Base-by-base conservation (phyloP, 2,329 filamentous ascomycete species). In the Monilinia polystroma region DNA sequence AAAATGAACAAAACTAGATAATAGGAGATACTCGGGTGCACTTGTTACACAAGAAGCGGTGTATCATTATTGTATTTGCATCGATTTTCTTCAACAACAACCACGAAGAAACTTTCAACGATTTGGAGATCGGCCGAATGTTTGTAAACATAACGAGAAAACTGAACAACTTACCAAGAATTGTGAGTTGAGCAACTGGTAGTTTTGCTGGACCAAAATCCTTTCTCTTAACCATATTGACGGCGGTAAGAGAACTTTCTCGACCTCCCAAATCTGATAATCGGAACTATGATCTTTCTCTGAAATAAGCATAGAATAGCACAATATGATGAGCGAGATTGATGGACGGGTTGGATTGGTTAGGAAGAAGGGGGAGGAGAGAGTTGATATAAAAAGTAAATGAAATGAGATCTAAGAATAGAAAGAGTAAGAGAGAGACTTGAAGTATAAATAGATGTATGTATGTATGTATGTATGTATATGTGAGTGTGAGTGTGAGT, bases 141-240 rank as follows among this genome's bases (percentile, higher is more conserved):
- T n/a, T 38, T 43, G 29, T 47, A 62, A 53, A 52, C 18, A 23
- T 1, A 54, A 23, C 29, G 32, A 53, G 45, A 49, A 23, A 18
- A 54, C 45, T 7, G 16, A 26, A n/a, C 20, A 38, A 73, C 84
- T 82, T 83, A 93, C 90, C 87, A 70, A 96, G 80, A 74, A 95
- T 92, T 51, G 87, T 80, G 74, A 96, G 82, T 80, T 95, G 91
- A 82, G 88, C 85, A 56, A 86, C 82, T 0, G 91, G 91, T 81
- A 95, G 82, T 81, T 87, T 90, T 32, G 87, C 84, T 70, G 70
- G 68, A 14, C 64, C 68, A n/a, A 76, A 77, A 57, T 69, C 70
- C 67, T 70, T 72, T 65, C 70, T 67, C 66, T 71, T 67, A 41
- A 56, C 66, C 68, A 71, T 72, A 51, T 49, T 67, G 68, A 23